Conservation (phyloP, 2,329 filamentous ascomycete species). For the Rhexocercosporidium sp. region DNA sequence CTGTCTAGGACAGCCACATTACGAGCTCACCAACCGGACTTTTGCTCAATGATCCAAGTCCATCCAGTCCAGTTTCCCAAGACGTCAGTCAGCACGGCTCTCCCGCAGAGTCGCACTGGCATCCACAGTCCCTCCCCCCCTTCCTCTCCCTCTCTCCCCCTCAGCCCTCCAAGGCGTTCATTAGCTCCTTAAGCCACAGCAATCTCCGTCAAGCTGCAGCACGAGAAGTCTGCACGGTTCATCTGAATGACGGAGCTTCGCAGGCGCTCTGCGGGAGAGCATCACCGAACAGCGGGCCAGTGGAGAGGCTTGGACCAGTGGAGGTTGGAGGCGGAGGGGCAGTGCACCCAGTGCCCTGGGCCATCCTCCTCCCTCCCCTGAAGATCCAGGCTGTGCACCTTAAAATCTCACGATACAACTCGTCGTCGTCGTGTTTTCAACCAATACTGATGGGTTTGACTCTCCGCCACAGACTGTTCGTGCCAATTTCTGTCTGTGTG, state of each 20-base stretch:
- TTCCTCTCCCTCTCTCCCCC: not conserved
- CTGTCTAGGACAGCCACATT: not conserved
- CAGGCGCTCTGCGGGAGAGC: slow-evolving; percentile 7
- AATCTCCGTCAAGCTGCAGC: slow-evolving; percentile 4
- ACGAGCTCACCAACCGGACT: slow-evolving; percentile 5
- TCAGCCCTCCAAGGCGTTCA: slow-evolving; percentile 15
- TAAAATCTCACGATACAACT: not conserved
- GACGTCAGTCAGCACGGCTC: slow-evolving; percentile 1
- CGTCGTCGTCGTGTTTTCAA: not conserved
- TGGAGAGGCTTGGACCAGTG: not conserved
- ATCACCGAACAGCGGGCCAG: slow-evolving; percentile 14
- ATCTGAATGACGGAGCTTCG: slow-evolving; percentile 21
- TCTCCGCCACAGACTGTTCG: not conserved
- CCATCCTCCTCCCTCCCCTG: not conserved
- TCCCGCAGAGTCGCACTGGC: slow-evolving; percentile 11
- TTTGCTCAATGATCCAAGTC: not conserved
- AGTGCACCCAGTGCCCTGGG: slow-evolving; percentile 10
- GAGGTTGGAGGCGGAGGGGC: not conserved
- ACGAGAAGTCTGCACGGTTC: slow-evolving; percentile 13
- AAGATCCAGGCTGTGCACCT: slow-evolving; percentile 5
- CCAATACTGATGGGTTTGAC: not conserved
- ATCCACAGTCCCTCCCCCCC: not conserved
- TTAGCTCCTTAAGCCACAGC: not conserved
- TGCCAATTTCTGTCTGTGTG: not conserved
- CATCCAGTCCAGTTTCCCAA: not conserved